Conservation (phyloP, 768 basidiomycete species). For the Sporobolomyces roseus region DNA sequence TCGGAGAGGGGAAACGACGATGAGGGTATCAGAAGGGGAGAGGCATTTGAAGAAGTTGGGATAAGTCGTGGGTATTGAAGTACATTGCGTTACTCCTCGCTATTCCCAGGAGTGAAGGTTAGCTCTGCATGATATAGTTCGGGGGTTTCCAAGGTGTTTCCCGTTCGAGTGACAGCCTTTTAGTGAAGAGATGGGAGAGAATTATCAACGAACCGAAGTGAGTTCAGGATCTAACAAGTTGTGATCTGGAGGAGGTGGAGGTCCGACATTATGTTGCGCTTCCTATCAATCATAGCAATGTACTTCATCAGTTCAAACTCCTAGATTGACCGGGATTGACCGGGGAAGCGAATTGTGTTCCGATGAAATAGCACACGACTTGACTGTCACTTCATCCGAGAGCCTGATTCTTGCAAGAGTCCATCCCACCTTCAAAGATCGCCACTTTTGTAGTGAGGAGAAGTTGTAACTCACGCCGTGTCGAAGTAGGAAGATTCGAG, state of each 20-base stretch:
- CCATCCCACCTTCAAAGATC: no score
- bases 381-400: no score
- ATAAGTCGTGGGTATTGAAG: conserved; percentile 25
- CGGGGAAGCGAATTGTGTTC: no score
- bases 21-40: conserved; percentile 16
- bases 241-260: conserved; percentile 35
- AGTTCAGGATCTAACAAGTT: conserved; percentile 21
- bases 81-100: conserved; percentile 31
- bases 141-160: no score
- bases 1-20: conserved; percentile 38
- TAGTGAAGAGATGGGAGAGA: no score
- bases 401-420: no score
- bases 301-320: no score
- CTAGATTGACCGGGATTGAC: no score
- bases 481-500: conserved; percentile 17
- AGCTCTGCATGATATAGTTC: no score
- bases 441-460: no score
- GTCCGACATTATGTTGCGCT: conserved; percentile 32
- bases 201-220: conserved; percentile 7
- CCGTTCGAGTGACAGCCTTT: no score
- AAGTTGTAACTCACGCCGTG: conserved; percentile 23
- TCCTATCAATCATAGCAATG: conserved; percentile 14
- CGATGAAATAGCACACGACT: neutral
- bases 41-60: conserved; percentile 29
- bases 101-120: neutral